These are phyloP conservation scores for Aspergillus baeticus DNA, from an alignment of 495 filamentous ascomycete genomes.

Conservation along the genomic window DNA sequence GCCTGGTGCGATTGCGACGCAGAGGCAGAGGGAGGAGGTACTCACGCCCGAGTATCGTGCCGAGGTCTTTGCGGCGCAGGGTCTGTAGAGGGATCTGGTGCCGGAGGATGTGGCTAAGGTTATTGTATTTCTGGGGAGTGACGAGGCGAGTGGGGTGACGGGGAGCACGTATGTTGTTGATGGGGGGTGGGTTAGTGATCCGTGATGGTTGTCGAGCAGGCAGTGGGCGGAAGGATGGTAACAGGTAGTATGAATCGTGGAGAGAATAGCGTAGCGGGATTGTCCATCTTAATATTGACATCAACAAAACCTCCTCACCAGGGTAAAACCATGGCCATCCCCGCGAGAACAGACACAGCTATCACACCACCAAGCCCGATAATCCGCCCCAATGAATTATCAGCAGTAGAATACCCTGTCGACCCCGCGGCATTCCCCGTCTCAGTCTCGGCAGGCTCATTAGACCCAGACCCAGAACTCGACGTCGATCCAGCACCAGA, in stretches of 20 bases:
- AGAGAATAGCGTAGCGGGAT: too few relatives aligned
- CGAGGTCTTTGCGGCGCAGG: conserved; percentile 37
- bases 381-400: background rate
- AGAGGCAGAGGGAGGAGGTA: conserved; percentile 43
- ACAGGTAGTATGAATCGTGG: too few relatives aligned
- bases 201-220: too few relatives aligned
- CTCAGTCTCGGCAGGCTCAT: background rate
- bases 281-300: too few relatives aligned
- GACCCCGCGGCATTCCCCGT: background rate
- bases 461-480: too few relatives aligned
- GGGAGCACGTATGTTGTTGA: conserved; percentile 37
- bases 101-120: conserved; percentile 49
- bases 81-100: conserved; percentile 38
- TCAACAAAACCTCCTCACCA: too few relatives aligned
- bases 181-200: conserved; percentile 26
- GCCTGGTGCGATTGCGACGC: conserved; percentile 28
- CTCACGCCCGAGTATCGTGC: conserved; percentile 42
- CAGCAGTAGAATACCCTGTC: background rate
- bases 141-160: conserved; percentile 50
- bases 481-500: too few relatives aligned
- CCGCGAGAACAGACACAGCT: background rate
- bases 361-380: background rate
- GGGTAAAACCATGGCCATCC: background rate
- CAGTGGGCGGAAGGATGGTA: background rate
- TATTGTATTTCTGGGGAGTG: conserved; percentile 52